Evolutionary conservation across 139 green algal genomes (phyloP), one percentile per base, ranked within the genome.

Genomic region (Tetraselmis striata): DNA sequence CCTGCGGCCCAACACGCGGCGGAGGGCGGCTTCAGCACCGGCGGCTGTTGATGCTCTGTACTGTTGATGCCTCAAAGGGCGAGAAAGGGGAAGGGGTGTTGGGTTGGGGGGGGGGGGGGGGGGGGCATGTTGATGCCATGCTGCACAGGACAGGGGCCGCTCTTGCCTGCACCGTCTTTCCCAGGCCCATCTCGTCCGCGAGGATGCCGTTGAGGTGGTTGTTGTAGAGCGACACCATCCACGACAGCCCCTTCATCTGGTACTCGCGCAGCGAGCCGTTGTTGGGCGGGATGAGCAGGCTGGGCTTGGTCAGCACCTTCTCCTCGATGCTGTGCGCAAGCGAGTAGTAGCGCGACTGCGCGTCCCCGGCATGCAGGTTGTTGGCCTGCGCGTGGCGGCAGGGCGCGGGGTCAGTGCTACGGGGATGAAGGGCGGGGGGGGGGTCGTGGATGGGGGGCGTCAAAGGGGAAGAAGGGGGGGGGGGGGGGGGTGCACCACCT

Each of bases 181-280:
- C 94, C 29, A 92, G 85, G 67, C 89, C 93, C 96, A 99, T 98
- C 85, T 98, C 95, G 80, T 99, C 97, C 0, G 97, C 95, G 59
- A 99, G 89, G 80, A 98, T 98, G 83, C 96, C 97, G 85, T 98
- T 99, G 58, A 99, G 90, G 26, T 92, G 90, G 80, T 98, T 97
- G 85, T 99, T 97, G 88, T 98, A 97, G 75, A 99, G 90, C 0
- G 88, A 95, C 2, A 99, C 90, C 93, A 99, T 97, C 97, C 97
- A 99, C 84, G 97, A 90, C 87, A 99, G 87, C 1, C 96, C 95
- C 81, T 94, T 87, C 78, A 97, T 90, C 92, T 98, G 95, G 88
- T 98, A 98, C 80, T 96, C 91, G n/a, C 95, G 89, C 81, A 98
- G 89, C 32, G 80, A 90, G 28, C 91, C 95, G 26, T 79, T 84